These are phyloP conservation scores for Sporothrix pallida DNA, from an alignment of 2,329 filamentous ascomycete genomes.

Conservation along the genomic window DNA sequence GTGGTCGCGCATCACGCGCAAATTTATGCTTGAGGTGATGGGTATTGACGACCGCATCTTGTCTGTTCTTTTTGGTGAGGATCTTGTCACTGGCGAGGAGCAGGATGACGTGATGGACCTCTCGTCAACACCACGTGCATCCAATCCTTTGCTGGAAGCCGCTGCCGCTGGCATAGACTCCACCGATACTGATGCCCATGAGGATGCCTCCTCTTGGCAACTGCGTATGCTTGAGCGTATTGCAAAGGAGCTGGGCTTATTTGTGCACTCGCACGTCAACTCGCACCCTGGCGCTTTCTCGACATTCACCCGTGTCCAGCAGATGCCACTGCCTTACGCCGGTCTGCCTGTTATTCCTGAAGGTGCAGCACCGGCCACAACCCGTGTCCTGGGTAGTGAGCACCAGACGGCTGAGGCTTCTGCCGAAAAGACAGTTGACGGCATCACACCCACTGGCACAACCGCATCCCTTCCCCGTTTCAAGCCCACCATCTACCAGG, in stretches of 20 bases:
- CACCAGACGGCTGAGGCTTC: constrained; percentile 11
- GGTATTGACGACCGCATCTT: constrained; percentile 87
- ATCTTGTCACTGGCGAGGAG: constrained; percentile 60
- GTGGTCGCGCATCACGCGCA: constrained; percentile 80
- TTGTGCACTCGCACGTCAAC: constrained; percentile 82
- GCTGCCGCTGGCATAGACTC: constrained; percentile 39
- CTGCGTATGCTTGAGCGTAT: constrained; percentile 80
- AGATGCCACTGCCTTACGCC: constrained; percentile 74
- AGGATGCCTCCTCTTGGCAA: constrained; percentile 64
- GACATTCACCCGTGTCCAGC: constrained; percentile 72
- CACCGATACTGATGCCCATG: constrained; percentile 41
- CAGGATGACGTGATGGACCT: constrained; percentile 42
- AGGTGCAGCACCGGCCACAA: constrained; percentile 42
- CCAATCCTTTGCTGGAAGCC: constrained; percentile 40
- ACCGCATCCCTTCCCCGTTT: constrained; percentile 53
- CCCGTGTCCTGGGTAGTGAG: constrained; percentile 30
- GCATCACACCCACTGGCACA: constrained; percentile 35
- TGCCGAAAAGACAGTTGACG: constrained; percentile 20
- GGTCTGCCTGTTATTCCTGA: constrained; percentile 73
- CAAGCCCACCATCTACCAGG: constrained; percentile 54
- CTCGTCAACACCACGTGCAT: constrained; percentile 55
- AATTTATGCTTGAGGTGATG: constrained; percentile 85
- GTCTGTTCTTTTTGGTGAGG: constrained; percentile 85
- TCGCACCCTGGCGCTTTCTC: constrained; percentile 85
- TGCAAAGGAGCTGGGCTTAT: constrained; percentile 80